These are phyloP conservation scores for Phytophthora macrochlamydospora DNA, from an alignment of 352 stramenopile species.

Conservation along the genomic window DNA sequence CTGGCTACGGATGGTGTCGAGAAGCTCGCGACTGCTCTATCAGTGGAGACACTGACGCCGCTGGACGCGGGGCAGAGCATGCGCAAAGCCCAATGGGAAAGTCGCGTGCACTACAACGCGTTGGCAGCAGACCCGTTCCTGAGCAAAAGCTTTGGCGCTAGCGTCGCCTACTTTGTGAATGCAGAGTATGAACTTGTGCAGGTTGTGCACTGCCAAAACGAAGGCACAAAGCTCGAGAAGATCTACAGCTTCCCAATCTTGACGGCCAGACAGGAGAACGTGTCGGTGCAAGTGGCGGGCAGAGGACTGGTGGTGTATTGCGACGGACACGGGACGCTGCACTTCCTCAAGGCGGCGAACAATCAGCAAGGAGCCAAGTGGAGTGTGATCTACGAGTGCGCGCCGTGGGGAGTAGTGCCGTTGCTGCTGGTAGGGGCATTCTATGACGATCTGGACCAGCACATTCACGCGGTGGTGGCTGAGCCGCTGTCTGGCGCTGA, in stretches of 20 bases:
- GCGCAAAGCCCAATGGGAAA: slow-evolving; percentile 79
- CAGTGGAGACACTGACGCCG: slow-evolving; percentile 40
- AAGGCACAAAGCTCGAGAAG: slow-evolving; percentile 26
- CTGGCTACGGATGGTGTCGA: slow-evolving; percentile 44
- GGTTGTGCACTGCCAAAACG: slow-evolving; percentile 36
- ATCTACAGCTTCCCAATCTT: slow-evolving; percentile 48
- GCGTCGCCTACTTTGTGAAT: slow-evolving; percentile 73
- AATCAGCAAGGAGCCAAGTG: slow-evolving; percentile 37
- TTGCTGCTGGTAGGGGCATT: slow-evolving; percentile 53
- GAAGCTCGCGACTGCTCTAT: slow-evolving; percentile 35
- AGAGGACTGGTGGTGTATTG: slow-evolving; percentile 68
- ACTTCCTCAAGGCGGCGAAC: slow-evolving; percentile 49
- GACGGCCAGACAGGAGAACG: slow-evolving; percentile 60
- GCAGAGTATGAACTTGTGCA: slow-evolving; percentile 68
- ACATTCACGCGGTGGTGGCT: slow-evolving; percentile 52
- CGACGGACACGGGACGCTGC: slow-evolving; percentile 63
- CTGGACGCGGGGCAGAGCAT: slow-evolving; percentile 51
- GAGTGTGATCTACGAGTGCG: slow-evolving; percentile 56
- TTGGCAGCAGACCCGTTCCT: slow-evolving; percentile 65
- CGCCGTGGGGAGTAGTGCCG: slow-evolving; percentile 39
- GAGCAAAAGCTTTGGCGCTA: slow-evolving; percentile 33
- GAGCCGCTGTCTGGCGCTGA: slow-evolving; percentile 51
- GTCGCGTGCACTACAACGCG: slow-evolving; percentile 70
- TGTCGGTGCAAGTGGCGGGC: slow-evolving; percentile 59
- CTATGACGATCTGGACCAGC: slow-evolving; percentile 47